These are phyloP conservation scores for Nicotiana noctiflora DNA, from an alignment of 257 asterid species.

Conservation along the genomic window DNA sequence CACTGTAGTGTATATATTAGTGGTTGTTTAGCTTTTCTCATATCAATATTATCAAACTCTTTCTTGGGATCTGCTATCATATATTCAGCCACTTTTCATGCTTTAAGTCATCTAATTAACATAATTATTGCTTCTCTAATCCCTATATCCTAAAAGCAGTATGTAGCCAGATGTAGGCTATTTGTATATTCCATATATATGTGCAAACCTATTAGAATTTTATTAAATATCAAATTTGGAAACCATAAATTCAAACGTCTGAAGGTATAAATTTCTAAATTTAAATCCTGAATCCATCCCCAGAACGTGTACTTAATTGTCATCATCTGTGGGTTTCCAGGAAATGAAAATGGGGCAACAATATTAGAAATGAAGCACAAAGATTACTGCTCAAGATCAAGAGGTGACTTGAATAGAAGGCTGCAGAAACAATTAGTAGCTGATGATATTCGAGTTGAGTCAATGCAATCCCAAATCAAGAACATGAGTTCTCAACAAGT, in stretches of 20 bases:
- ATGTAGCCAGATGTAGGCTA: neutral
- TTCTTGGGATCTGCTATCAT: conserved; percentile 12
- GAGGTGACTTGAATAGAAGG: conserved; percentile 24
- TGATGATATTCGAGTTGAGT: conserved; percentile 46
- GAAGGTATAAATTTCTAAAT: no score
- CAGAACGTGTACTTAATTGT: no score
- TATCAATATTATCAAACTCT: neutral
- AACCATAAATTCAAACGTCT: no score
- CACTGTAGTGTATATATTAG: neutral
- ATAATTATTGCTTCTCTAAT: neutral
- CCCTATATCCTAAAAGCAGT: neutral
- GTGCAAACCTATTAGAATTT: no score
- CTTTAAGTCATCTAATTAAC: neutral
- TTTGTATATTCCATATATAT: no score
- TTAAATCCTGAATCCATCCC: neutral
- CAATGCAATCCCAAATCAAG: conserved; percentile 50
- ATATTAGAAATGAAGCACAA: conserved; percentile 67
- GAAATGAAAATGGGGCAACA: conserved; percentile 54
- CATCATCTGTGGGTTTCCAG: conserved; percentile 26
- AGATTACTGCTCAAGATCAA: conserved; percentile 32
- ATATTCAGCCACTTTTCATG: neutral
- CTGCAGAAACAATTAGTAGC: conserved; percentile 24
- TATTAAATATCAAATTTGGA: no score
- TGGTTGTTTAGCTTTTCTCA: neutral
- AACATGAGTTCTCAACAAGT: conserved; percentile 21